Conservation (phyloP, 345 rosid genomes). For the Tarenaya hassleriana region DNA sequence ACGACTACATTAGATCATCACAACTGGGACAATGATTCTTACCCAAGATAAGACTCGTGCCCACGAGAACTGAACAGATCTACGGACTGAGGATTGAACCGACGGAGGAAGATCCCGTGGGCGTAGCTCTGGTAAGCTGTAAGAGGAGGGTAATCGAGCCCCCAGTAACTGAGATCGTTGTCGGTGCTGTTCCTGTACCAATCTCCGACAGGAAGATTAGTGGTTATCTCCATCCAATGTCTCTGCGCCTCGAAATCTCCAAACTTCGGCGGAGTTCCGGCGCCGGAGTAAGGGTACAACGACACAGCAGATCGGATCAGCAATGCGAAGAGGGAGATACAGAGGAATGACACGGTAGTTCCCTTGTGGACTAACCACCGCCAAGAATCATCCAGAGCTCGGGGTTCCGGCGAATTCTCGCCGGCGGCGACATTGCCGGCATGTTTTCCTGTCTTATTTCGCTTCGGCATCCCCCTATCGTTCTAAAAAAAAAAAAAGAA, state of each 20-base stretch:
- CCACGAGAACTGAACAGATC: constrained; percentile 67
- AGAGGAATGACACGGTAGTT: constrained; percentile 37
- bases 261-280: constrained; percentile 64
- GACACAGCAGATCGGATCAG: constrained; percentile 63
- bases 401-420: background rate
- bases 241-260: constrained; percentile 96
- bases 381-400: constrained; percentile 26
- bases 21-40: constrained; percentile 4
- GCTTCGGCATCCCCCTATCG: constrained; percentile 12
- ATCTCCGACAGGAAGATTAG: constrained; percentile 49
- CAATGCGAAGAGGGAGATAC: constrained; percentile 55
- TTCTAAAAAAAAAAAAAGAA: too few relatives aligned
- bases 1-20: background rate
- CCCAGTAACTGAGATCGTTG: constrained; percentile 88
- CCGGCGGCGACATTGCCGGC: constrained; percentile 13
- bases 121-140: constrained; percentile 91
- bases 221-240: constrained; percentile 99
- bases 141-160: constrained; percentile 95
- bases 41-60: constrained; percentile 76
- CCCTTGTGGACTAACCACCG: constrained; percentile 43
- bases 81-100: constrained; percentile 59
- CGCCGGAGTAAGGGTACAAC: constrained; percentile 78
- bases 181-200: constrained; percentile 67
- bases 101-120: constrained; percentile 62
- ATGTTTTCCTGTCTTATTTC: constrained; percentile 22